These are phyloP conservation scores for Fallopia convolvulus DNA, from an alignment of 148 eudicot species.

Conservation along the genomic window DNA sequence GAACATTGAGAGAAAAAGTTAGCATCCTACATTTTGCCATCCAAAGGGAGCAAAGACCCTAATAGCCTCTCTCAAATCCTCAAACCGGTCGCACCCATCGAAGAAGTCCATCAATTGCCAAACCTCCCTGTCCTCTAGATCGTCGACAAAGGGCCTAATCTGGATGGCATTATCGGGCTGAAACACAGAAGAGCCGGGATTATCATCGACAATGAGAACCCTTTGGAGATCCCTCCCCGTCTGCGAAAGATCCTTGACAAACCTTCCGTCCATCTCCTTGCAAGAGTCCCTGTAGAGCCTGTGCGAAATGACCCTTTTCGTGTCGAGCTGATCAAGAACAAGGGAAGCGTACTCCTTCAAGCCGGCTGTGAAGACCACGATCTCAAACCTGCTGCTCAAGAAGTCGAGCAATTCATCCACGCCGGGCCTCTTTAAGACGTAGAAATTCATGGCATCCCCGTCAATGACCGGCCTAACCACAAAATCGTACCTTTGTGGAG, in stretches of 20 bases:
- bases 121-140: constrained; percentile 48
- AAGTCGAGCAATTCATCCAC: constrained; percentile 57
- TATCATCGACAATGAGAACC: constrained; percentile 75
- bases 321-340: constrained; percentile 47
- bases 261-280: constrained; percentile 64
- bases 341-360: constrained; percentile 67
- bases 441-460: constrained; percentile 49
- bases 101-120: constrained; percentile 42
- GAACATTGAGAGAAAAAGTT: too few species aligned
- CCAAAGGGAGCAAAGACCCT: constrained; percentile 17
- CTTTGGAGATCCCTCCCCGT: constrained; percentile 61
- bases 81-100: constrained; percentile 27
- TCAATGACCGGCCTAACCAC: constrained; percentile 59
- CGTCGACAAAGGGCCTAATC: constrained; percentile 50
- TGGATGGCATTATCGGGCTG: constrained; percentile 74
- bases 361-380: constrained; percentile 84
- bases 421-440: constrained; percentile 62
- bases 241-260: constrained; percentile 63
- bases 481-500: constrained; percentile 51
- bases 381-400: constrained; percentile 40
- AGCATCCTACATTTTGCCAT: too few species aligned
- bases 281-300: constrained; percentile 68
- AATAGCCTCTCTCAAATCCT: constrained; percentile 64
- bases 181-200: constrained; percentile 54
- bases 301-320: constrained; percentile 37